Percentiles rank a stretch among this genome's conserved stretches.
These are phyloP conservation scores for Maudiozyma saulgeensis DNA, from an alignment of 805 yeast species.

Conservation along the genomic window DNA sequence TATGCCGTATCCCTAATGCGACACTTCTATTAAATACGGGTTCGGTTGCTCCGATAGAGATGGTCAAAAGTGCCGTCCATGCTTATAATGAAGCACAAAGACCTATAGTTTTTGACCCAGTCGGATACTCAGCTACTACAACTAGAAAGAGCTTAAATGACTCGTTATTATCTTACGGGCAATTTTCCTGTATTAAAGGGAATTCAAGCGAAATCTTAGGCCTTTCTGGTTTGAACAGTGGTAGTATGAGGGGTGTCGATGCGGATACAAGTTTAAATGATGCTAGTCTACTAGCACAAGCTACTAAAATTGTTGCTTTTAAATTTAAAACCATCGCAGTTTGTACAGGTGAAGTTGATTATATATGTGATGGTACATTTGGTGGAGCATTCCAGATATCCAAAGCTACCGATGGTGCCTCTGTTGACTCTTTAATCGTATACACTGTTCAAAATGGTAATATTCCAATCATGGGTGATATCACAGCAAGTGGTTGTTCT, in stretches of 20 bases:
- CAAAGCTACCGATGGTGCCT: constrained; percentile 9
- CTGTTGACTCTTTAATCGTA: constrained; percentile 20
- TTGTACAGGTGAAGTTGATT: constrained; percentile 54
- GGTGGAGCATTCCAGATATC: constrained; percentile 17
- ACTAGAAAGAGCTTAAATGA: constrained; percentile 43
- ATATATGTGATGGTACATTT: constrained; percentile 39
- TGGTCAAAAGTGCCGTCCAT: constrained; percentile 42
- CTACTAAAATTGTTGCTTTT: constrained; percentile 41
- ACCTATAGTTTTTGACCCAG: constrained; percentile 80
- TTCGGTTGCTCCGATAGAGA: constrained; percentile 43
- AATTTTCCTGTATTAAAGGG: constrained; percentile 66
- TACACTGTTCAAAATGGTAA: constrained; percentile 44
- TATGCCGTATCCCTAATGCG: constrained; percentile 45
- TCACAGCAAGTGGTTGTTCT: constrained; percentile 81
- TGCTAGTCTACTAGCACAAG: constrained; percentile 26
- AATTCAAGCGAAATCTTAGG: constrained; percentile 71
- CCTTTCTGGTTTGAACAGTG: constrained; percentile 39
- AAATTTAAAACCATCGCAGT: constrained; percentile 54
- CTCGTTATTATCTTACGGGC: constrained; percentile 45
- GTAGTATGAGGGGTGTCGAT: constrained; percentile 69
- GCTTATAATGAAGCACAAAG: constrained; percentile 47
- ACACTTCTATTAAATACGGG: constrained; percentile 69
- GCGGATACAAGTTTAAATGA: constrained; percentile 22
- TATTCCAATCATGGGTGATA: constrained; percentile 47
- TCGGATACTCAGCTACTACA: constrained; percentile 79